Base-by-base conservation (phyloP, 805 yeast species). In the Suhomyces emberorum region DNA sequence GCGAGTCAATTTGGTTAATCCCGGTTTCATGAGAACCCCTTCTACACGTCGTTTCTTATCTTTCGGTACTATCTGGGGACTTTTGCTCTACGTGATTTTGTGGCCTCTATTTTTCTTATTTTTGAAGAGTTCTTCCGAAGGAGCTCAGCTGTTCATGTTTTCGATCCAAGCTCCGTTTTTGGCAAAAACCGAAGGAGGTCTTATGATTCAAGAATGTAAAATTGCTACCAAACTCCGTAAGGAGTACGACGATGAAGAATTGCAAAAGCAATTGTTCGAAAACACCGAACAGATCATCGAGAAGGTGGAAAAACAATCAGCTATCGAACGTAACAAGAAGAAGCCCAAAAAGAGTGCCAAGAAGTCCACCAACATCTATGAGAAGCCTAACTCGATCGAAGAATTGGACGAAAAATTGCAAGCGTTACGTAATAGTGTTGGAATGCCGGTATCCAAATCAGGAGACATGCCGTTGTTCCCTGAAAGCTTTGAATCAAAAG, bases 21-120 rank as follows among this genome's bases (percentile, higher is more conserved):
- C 99, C 0, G 98, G 98, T 1, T 49, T 89, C 23, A 85, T 87
- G 83, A 74, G 98, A 47, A 79, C 95, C 2, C 86, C 95, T 2
- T 78, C 95, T 17, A 81, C 91, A 26, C 78, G 93, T 47, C 73
- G 96, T 38, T 77, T 81, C 23, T 39, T 88, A 4, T 78, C 93
- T 14, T 73, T 85, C 62, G 97, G 98, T 1, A 69, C 86, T 0
- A 48, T 91, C 3, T 49, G 69, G 46, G 81, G 87, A 3, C 42
- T 88, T 4, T 7, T 87, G 0, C 4, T 69, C 15, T 81, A 91
- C 52, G 42, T 88, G 20, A 6, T 88, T 3, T 38, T 83, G 28
- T 85, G 82, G 65, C 98, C 98, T 7, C 34, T 93, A 0, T 77
- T 88, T 74, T 91, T 88, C 81, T 51, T 93, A 12, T 69, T 89